Evolutionary conservation across 495 filamentous ascomycete genomes (phyloP), one percentile per base, ranked within the genome.

Genomic region (Podospora bellae-mahoneyi): DNA sequence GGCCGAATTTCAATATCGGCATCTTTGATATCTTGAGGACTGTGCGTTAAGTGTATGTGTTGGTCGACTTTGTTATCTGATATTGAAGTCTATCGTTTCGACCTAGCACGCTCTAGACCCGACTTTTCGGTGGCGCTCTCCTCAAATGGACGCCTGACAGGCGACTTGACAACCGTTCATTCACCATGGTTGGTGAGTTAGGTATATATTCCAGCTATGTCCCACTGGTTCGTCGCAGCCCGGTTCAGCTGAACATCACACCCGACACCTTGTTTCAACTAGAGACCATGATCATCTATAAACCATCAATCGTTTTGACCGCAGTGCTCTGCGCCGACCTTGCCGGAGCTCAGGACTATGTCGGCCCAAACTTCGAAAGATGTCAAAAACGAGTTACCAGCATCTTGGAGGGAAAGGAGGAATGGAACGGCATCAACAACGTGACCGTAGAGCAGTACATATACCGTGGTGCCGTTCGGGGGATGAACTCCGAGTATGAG

Each of bases 341-440:
- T 48, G 7, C 39, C 39, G 39, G 6, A 48, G 39, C 39, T 48
- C 39, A 48, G 39, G 39, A 48, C 9, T 48, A 48, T 48, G 39
- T 48, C 39, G 39, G 39, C 5, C 39, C 39, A 3, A 48, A 48
- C 15, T 58, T 58, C 13, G 56, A 20, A 9, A 20, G 10, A 58
- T 58, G 56, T 18, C n/a, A 26, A 20, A 27, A 9, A 6, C 56
- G 56, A 9, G 56, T 58, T 1, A 27, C 20, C 19, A 5, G 13
- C 6, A 58, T 58, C n/a, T 75, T 26, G 72, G 70, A n/a, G 6
- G 48, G 26, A 5, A 10, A n/a, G n/a, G 20, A 57, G 18, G 20
- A 15, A 4, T 65, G 18, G 75, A 74, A 1, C 64, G 19, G 19
- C n/a, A 27, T 58, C n/a, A 58, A 58, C 56, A 58, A 58, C 56